A percentile compares a stretch with the other conserved stretches of the same genome.
These are phyloP conservation scores for Artemisia annua DNA, from an alignment of 129 eudicot species.

Conservation along the genomic window DNA sequence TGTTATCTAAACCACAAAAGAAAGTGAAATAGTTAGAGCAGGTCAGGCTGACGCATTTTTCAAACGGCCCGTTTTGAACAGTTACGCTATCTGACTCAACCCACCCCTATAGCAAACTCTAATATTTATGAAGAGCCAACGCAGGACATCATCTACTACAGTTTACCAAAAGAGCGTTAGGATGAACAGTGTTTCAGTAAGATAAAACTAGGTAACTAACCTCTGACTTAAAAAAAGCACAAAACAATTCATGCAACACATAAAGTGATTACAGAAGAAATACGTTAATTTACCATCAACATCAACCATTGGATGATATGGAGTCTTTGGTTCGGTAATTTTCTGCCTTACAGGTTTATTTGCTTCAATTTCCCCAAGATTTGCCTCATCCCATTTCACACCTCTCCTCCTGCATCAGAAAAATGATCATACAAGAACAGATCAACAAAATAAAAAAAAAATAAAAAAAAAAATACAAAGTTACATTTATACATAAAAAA, in stretches of 20 bases:
- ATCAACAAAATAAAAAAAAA: not conserved
- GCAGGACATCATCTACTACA: not conserved
- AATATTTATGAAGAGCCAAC: not conserved
- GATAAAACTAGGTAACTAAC: not conserved
- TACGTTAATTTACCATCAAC: slow-evolving; percentile 44
- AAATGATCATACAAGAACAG: not conserved
- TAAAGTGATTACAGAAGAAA: not conserved
- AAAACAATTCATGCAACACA: not conserved
- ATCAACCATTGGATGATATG: slow-evolving; percentile 71
- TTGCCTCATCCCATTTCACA: slow-evolving; percentile 78
- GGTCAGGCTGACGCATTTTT: not conserved
- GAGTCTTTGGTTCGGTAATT: slow-evolving; percentile 79
- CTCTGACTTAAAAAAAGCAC: not conserved
- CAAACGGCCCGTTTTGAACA: not conserved
- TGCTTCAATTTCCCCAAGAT: slow-evolving; percentile 68
- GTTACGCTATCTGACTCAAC: not conserved
- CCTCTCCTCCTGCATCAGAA: slow-evolving; percentile 35
- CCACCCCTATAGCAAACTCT: not conserved
- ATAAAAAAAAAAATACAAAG: not conserved
- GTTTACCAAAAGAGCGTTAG: not conserved
- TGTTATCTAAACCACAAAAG: not conserved
- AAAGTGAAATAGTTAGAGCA: not conserved
- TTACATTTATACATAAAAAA: not conserved
- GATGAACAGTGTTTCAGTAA: not conserved
- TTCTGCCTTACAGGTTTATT: slow-evolving; percentile 86